A percentile compares a stretch with the other conserved stretches of the same genome.
phyloP scores from a whole-genome alignment of 108 stramenopile genomes.

The Phaeodactylum tricornutum region DNA sequence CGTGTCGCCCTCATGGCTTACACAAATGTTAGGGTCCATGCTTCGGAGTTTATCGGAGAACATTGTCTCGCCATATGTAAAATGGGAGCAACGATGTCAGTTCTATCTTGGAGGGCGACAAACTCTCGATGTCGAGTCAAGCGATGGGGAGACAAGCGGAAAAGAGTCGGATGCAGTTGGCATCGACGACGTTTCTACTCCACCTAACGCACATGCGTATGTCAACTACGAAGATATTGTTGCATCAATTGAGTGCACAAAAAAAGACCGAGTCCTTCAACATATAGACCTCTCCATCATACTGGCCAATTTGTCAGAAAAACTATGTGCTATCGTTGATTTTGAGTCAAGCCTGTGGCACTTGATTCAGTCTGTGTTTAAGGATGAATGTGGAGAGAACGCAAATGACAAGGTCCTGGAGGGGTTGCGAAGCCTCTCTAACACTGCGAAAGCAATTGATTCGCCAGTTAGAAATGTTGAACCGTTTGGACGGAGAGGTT shows the following conservation, averaged over 20 bases:
- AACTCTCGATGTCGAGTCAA: slow-evolving; percentile 3
- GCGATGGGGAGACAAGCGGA: neutral
- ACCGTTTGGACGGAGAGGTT: slow-evolving; percentile 31
- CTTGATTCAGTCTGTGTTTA: slow-evolving; percentile 21
- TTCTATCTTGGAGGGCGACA: slow-evolving; percentile 12
- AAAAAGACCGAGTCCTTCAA: slow-evolving; percentile 16
- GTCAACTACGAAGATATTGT: slow-evolving; percentile 35
- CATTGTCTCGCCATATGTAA: slow-evolving; percentile 12
- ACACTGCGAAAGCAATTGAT: slow-evolving; percentile 2
- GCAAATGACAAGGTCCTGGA: slow-evolving; percentile 26
- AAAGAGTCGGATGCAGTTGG: slow-evolving; percentile 10
- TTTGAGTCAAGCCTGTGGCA: slow-evolving; percentile 37
- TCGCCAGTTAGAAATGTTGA: slow-evolving; percentile 32
- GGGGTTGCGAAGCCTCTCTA: slow-evolving; percentile 23
- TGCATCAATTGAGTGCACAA: slow-evolving; percentile 13
- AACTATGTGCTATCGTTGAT: slow-evolving; percentile 25
- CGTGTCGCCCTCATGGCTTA: slow-evolving; percentile 3
- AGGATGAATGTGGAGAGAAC: slow-evolving; percentile 5
- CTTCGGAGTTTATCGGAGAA: slow-evolving; percentile 9
- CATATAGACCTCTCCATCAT: slow-evolving; percentile 30
- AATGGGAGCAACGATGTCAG: slow-evolving; percentile 16
- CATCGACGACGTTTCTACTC: slow-evolving; percentile 18
- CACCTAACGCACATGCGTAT: slow-evolving; percentile 18
- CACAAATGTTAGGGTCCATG: slow-evolving; percentile 11
- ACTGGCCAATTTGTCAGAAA: slow-evolving; percentile 18